A percentile compares a stretch with the other conserved stretches of the same genome.
Conservation (phyloP, 768 basidiomycete genomes). For the Imleria badia region DNA sequence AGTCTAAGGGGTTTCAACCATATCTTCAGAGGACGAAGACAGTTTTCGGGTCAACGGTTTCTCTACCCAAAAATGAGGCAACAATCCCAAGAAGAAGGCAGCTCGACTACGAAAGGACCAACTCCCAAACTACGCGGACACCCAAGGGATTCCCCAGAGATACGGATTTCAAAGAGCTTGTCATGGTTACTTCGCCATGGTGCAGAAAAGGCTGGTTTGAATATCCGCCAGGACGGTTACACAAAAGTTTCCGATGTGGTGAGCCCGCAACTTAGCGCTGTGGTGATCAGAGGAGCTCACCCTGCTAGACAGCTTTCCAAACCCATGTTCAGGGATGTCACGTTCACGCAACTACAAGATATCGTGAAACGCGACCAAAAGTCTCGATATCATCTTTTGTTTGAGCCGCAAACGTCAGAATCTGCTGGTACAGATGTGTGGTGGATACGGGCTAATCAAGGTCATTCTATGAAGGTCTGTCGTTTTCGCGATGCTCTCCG, state of each 20-base stretch:
- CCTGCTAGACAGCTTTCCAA: slow-evolving; percentile 54
- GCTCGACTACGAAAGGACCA: slow-evolving; percentile 11
- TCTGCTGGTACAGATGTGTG: slow-evolving; percentile 44
- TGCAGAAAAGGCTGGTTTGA: slow-evolving; percentile 69
- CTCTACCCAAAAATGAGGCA: slow-evolving; percentile 9
- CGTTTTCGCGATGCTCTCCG: background rate
- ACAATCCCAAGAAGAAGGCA: slow-evolving; percentile 7
- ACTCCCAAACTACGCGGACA: slow-evolving; percentile 55
- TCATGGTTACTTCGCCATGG: slow-evolving; percentile 93
- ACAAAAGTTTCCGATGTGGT: slow-evolving; percentile 83
- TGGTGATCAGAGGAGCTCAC: slow-evolving; percentile 2
- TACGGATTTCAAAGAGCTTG: slow-evolving; percentile 79
- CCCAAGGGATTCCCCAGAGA: slow-evolving; percentile 62
- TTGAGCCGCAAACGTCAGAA: slow-evolving; percentile 44
- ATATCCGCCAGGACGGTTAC: slow-evolving; percentile 83
- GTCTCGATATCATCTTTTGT: slow-evolving; percentile 57
- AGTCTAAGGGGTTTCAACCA: background rate
- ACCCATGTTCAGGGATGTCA: slow-evolving; percentile 63
- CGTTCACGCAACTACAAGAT: slow-evolving; percentile 51
- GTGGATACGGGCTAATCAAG: slow-evolving; percentile 92
- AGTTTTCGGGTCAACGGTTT: slow-evolving; percentile 1
- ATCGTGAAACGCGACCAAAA: slow-evolving; percentile 71
- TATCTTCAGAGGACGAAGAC: background rate
- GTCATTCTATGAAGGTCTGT: slow-evolving; percentile 77
- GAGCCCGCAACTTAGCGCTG: slow-evolving; percentile 31